Evolutionary conservation across 352 stramenopile genomes (phyloP).

Genomic region (Pythium scleroteichum): DNA sequence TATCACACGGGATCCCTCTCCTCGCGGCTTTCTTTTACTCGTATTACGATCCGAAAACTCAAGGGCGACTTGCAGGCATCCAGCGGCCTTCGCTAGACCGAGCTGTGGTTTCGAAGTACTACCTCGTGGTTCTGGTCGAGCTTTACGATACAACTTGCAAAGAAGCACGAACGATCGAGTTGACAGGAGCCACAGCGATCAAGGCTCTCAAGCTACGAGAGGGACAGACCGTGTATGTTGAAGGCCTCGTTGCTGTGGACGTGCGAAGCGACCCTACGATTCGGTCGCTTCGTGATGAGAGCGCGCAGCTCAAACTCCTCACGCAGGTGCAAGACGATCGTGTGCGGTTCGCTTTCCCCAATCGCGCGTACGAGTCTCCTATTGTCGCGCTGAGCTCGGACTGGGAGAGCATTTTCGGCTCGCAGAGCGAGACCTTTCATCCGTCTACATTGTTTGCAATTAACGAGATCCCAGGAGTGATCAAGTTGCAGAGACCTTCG

Average conservation of each 20-base stretch:
- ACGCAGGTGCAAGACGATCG: slow-evolving; percentile 19
- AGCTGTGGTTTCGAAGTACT: slow-evolving; percentile 63
- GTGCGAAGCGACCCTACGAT: slow-evolving; percentile 19
- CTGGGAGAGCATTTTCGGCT: slow-evolving; percentile 64
- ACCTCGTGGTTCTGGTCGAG: slow-evolving; percentile 58
- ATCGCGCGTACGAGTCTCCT: slow-evolving; percentile 26
- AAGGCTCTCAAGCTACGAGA: slow-evolving; percentile 40
- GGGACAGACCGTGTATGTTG: slow-evolving; percentile 54
- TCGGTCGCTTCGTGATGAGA: slow-evolving; percentile 21
- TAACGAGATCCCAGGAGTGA: slow-evolving; percentile 45
- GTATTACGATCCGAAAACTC: slow-evolving; percentile 67
- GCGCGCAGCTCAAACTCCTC: slow-evolving; percentile 6
- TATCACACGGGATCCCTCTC: slow-evolving; percentile 61
- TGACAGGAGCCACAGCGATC: slow-evolving; percentile 51
- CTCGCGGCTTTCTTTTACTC: slow-evolving; percentile 70
- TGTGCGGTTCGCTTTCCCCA: slow-evolving; percentile 43
- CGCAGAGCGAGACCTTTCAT: slow-evolving; percentile 50
- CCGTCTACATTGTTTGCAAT: slow-evolving; percentile 43
- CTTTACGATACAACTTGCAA: slow-evolving; percentile 53
- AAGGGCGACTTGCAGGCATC: slow-evolving; percentile 16
- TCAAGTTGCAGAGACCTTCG: slow-evolving; percentile 23
- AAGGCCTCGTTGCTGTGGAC: slow-evolving; percentile 58
- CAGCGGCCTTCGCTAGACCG: slow-evolving; percentile 35
- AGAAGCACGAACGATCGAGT: slow-evolving; percentile 44
- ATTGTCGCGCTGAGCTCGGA: slow-evolving; percentile 62